Evolutionary conservation across 2,329 filamentous ascomycete genomes (phyloP).

Genomic region (Aspergillus oerlinghausenensis): DNA sequence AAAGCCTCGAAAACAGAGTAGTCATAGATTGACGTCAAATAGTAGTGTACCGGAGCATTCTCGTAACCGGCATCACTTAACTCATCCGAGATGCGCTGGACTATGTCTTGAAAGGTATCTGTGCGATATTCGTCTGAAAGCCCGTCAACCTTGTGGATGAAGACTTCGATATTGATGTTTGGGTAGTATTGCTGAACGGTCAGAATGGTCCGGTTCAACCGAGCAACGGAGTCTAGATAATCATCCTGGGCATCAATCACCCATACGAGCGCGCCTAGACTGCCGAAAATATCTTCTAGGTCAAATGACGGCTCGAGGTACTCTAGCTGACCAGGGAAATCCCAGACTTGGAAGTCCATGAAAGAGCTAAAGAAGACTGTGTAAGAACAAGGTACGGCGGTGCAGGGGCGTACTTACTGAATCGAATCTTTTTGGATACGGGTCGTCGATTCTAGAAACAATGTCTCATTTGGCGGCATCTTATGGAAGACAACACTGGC

Average conservation of each 20-base stretch:
- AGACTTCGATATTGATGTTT: constrained; percentile 94
- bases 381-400: background rate
- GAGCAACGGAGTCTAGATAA: constrained; percentile 84
- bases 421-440: constrained; percentile 92
- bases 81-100: constrained; percentile 93
- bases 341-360: constrained; percentile 99
- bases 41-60: constrained; percentile 89
- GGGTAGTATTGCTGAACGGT: constrained; percentile 85
- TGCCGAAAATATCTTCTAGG: constrained; percentile 87
- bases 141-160: constrained; percentile 99
- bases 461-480: constrained; percentile 87
- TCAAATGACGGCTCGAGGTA: constrained; percentile 88
- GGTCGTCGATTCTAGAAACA: constrained; percentile 93
- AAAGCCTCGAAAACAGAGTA: constrained; percentile 98
- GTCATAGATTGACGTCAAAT: constrained; percentile 97
- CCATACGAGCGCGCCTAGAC: constrained; percentile 93
- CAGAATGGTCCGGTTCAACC: constrained; percentile 83
- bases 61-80: constrained; percentile 89
- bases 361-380: constrained; percentile 64
- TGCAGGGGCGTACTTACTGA: constrained; percentile 60
- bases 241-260: constrained; percentile 98
- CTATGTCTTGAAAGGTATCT: constrained; percentile 94
- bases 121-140: constrained; percentile 93
- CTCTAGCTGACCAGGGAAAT: constrained; percentile 92
- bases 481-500: constrained; percentile 99